Evolutionary conservation across 176 grass and related monocot genomes (phyloP).

Genomic region (Oryza rufipogon): DNA sequence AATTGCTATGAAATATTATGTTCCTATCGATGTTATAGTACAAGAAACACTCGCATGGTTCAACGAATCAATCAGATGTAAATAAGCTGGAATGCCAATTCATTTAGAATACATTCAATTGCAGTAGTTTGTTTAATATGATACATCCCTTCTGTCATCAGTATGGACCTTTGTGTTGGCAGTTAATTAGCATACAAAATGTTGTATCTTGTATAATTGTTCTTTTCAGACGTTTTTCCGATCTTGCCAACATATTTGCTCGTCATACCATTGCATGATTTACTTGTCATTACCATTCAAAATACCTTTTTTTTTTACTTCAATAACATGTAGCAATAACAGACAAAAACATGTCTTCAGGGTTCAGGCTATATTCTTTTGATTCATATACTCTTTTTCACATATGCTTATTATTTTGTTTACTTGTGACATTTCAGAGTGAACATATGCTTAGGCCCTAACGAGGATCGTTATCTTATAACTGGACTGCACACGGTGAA

Average conservation of each 20-base stretch:
- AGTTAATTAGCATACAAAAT: neutral
- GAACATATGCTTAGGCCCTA: constrained; percentile 65
- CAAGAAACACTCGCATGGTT: too few relatives aligned
- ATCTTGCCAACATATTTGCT: neutral
- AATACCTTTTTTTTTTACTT: neutral
- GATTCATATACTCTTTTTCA: neutral
- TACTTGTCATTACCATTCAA: neutral
- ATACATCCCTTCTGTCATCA: neutral
- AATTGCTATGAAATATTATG: neutral
- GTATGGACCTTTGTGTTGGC: neutral
- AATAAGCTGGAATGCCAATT: too few relatives aligned
- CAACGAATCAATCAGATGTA: too few relatives aligned
- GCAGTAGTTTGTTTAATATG: neutral
- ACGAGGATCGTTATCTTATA: constrained; percentile 52
- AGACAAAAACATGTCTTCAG: neutral
- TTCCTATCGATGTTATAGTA: neutral
- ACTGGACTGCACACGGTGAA: constrained; percentile 68
- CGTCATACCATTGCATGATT: neutral
- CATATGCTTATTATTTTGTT: constrained; percentile 1
- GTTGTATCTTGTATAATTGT: neutral
- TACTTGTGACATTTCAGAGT: constrained; percentile 41
- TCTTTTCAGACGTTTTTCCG: neutral
- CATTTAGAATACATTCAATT: too few relatives aligned
- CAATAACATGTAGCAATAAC: neutral
- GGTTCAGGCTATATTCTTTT: neutral